Conservation (phyloP, 148 eudicot species). For the Silene latifolia region DNA sequence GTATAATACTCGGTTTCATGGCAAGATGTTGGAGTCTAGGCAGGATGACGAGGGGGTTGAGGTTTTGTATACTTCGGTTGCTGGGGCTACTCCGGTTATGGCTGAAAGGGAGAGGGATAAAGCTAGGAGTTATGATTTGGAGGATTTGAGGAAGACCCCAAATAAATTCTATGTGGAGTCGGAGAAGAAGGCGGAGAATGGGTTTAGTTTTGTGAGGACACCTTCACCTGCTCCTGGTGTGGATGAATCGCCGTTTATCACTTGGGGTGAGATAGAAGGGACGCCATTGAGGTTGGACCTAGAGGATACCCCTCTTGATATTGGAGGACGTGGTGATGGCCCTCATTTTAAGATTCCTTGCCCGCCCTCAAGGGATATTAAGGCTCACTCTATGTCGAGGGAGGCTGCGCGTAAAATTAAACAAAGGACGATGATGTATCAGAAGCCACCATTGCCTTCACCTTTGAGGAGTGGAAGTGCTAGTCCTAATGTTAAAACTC, state of each 20-base stretch:
- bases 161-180: slow-evolving; percentile 69
- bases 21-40: slow-evolving; percentile 49
- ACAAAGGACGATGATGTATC: slow-evolving; percentile 75
- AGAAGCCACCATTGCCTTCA: slow-evolving; percentile 82
- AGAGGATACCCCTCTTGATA: slow-evolving; percentile 90
- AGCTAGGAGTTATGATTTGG: slow-evolving; percentile 75
- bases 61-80: slow-evolving; percentile 58
- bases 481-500: slow-evolving; percentile 61
- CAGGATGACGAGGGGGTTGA: slow-evolving; percentile 49
- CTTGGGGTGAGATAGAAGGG: slow-evolving; percentile 99
- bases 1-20: slow-evolving; percentile 75
- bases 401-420: slow-evolving; percentile 83
- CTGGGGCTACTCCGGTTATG: slow-evolving; percentile 61
- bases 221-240: slow-evolving; percentile 95
- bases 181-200: slow-evolving; percentile 69
- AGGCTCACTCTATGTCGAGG: slow-evolving; percentile 88
- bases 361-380: slow-evolving; percentile 74
- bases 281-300: slow-evolving; percentile 84
- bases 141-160: slow-evolving; percentile 82
- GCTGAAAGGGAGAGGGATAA: slow-evolving; percentile 63
- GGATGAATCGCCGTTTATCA: slow-evolving; percentile 81
- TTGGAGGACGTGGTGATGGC: slow-evolving; percentile 86
- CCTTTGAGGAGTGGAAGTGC: slow-evolving; percentile 85
- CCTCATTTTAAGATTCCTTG: slow-evolving; percentile 83
- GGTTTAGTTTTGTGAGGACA: slow-evolving; percentile 72